Conservation (phyloP, 2,329 filamentous ascomycete species). For the Catunica adiposa region DNA sequence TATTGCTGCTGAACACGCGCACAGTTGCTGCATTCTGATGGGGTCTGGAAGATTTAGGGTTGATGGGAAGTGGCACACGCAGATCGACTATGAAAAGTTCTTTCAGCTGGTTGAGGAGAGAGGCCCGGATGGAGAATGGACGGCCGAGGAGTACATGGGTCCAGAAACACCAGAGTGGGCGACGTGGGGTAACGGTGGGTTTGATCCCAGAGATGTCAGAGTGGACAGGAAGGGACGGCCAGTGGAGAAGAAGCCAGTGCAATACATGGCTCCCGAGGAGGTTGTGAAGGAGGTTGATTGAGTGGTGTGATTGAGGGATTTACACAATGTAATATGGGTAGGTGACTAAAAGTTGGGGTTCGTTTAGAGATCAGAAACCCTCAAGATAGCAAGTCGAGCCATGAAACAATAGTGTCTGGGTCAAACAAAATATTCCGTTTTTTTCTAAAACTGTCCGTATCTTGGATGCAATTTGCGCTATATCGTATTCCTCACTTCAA, state of each 20-base stretch:
- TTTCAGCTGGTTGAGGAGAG: conserved; percentile 66
- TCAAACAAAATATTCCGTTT: too few species aligned
- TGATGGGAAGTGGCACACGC: conserved; percentile 70
- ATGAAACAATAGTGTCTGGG: too few species aligned
- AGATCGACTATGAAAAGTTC: conserved; percentile 81
- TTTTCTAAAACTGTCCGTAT: too few species aligned
- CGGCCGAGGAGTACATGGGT: conserved; percentile 81
- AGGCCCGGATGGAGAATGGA: conserved; percentile 50
- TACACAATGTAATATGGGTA: too few species aligned
- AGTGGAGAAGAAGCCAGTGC: conserved; percentile 25
- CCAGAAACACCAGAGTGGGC: conserved; percentile 82
- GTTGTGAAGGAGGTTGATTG: not conserved
- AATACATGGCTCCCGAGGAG: not conserved
- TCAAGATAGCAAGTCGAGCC: too few species aligned
- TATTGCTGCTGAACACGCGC: conserved; percentile 85
- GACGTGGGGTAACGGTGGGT: conserved; percentile 83
- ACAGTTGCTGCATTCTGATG: conserved; percentile 82
- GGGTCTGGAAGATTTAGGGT: conserved; percentile 66
- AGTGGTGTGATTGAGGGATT: not conserved
- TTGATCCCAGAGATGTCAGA: conserved; percentile 76
- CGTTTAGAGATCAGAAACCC: too few species aligned
- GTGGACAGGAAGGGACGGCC: conserved; percentile 74
- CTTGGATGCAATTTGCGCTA: too few species aligned
- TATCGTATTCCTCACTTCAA: too few species aligned
- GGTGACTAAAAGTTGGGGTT: too few species aligned